Base-by-base conservation (phyloP, 441 rosid genomes). In the Euphorbia celastroides region DNA sequence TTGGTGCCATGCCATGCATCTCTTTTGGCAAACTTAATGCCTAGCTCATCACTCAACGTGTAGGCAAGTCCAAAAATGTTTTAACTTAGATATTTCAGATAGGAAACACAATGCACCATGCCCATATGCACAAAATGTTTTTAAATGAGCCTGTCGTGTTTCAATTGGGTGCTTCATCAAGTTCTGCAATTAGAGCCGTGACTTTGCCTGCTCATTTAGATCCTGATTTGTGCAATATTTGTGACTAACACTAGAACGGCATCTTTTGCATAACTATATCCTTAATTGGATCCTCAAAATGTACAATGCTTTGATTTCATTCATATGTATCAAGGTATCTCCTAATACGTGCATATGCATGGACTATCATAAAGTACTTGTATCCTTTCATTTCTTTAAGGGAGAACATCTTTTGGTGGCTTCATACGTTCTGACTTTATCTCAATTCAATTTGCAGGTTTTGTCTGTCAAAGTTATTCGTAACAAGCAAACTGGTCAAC, bases 391-490 rank as follows among this genome's bases (percentile, higher is more conserved):
- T 5, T 70, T 63, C 46, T 63, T 46, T 11, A 27, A 14, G 36
- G 19, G 20, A 27, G 60, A 30, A 14, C 11, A 2, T 38, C n/a
- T 68, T 52, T 27, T 23, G 11, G n/a, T 27, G 16, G 23, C 28
- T 41, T 25, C 22, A 2, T 61, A 31, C 69, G 46, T 44, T 57
- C 60, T 77, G 63, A 70, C 66, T 44, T 50, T 66, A 22, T 69
- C n/a, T 67, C 55, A 34, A 57, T 51, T 50, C 27, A 23, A 50
- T 69, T 20, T 74, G 74, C 81, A 91, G 99, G 87, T 91, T 74
- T 80, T 80, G n/a, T 84, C 96, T 9, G 83, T 89, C n/a, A 93
- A 91, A 82, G 86, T 89, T 67, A 93, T 91, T 59, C 90, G 99
- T 66, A 91, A 93, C 67, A 93, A 89, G 89, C 95, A 86, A 68